Base-by-base conservation (phyloP, 768 basidiomycete species). In the Albatrellus ellisii region DNA sequence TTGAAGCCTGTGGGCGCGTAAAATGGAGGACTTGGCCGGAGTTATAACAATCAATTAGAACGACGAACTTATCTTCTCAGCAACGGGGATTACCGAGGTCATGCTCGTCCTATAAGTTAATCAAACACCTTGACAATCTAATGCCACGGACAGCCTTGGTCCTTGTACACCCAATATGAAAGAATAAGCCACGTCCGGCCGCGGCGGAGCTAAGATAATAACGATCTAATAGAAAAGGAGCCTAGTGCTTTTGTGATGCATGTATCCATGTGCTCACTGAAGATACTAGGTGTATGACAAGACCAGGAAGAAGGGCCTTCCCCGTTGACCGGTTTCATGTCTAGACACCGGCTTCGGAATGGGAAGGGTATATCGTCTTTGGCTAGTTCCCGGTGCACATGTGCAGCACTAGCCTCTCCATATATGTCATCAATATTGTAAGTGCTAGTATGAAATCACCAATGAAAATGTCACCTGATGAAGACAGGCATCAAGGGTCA, bases 281-380 rank as follows among this genome's bases (percentile, higher is more conserved):
- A 17, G 71, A 66, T 28, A 74, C 72, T 21, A 76, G 49, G 39
- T 75, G 70, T 4, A 77, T 62, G 37, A 75, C 66, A 3, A 76
- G 62, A 0, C 72, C 75, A 0, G 73, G 72, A 20, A 75, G 52
- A 0, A 75, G 75, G 0, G 75, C 69, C 46, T 69, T 69, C 6
- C 73, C 70, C 1, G 69, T 71, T 1, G 73, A 73, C 73, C 72
- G 74, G 50, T 75, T 77, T 1, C 71, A 72, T 1, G 75, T 75
- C 74, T 73, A 75, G 49, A 77, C n/a, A 72, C 20, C 55, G 63
- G 47, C 70, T 75, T 2, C 72, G 72, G 40, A 74, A 74, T 0
- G 74, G 73, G 0, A 77, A 62, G 9, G 73, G 74, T n/a, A 77
- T 59, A 1, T 75, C 75, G 51, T 75, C 75, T 46, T 77, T 77